These are phyloP conservation scores for Umbilicaria muhlenbergii DNA, from an alignment of 495 filamentous ascomycete species.

Conservation along the genomic window DNA sequence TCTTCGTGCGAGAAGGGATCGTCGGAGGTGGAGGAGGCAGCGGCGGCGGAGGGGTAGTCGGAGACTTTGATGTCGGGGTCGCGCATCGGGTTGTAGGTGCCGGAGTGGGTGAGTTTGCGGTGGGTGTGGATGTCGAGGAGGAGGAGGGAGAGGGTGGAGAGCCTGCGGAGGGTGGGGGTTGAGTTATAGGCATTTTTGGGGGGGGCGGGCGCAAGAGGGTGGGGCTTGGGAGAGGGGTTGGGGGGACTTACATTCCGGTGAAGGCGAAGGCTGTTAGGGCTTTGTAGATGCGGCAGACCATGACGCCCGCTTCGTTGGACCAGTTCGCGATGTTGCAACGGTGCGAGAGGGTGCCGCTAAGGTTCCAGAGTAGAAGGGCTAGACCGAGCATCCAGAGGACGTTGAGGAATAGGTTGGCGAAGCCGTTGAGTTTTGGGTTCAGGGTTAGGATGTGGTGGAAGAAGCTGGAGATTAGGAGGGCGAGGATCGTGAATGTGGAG, in stretches of 20 bases:
- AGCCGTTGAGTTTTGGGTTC: conserved; percentile 36
- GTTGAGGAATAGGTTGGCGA: conserved; percentile 33
- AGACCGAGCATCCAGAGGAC: conserved; percentile 43
- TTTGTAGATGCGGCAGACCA: conserved; percentile 51
- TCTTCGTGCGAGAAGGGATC: background rate
- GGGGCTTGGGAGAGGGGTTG: background rate
- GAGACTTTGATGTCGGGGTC: background rate
- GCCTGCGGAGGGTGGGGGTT: background rate
- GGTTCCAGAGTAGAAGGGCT: conserved; percentile 39
- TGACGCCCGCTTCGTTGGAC: conserved; percentile 39
- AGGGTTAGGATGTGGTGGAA: conserved; percentile 42
- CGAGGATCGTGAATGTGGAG: conserved; percentile 37
- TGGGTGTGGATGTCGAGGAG: conserved; percentile 9
- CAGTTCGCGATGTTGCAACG: conserved; percentile 38
- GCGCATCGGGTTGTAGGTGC: conserved; percentile 12
- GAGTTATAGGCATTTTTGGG: too few species aligned
- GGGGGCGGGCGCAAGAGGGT: background rate
- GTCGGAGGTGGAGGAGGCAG: too few species aligned
- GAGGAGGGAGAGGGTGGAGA: conserved; percentile 6
- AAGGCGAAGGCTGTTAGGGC: conserved; percentile 47
- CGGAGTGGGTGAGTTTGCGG: background rate
- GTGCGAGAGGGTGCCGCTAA: conserved; percentile 39
- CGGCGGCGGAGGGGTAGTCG: too few species aligned
- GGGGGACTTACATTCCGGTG: conserved; percentile 20
- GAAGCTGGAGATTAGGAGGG: conserved; percentile 34